Evolutionary conservation across 495 filamentous ascomycete species (phyloP).

Genomic region (Pseudevernia furfuracea): DNA sequence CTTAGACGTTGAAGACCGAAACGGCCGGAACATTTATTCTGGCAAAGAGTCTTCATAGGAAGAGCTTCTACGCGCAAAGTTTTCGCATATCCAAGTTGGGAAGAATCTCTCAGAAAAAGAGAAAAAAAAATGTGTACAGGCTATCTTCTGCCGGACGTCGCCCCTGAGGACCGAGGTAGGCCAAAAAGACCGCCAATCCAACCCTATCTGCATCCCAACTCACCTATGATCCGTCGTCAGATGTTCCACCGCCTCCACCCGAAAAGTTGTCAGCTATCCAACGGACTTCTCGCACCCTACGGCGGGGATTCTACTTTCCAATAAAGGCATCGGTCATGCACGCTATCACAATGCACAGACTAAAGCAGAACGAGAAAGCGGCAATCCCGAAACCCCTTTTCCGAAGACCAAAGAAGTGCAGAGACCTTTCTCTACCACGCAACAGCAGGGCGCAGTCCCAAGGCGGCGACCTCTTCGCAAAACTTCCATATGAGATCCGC

Average conservation of each 20-base stretch:
- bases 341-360: not conserved
- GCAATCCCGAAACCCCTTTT: not conserved
- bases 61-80: not conserved
- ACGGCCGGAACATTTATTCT: not conserved
- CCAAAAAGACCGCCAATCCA: too few species aligned
- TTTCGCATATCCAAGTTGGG: not conserved
- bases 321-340: not conserved
- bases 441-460: not conserved
- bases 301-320: not conserved
- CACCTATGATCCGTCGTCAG: not conserved
- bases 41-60: not conserved
- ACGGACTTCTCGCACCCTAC: not conserved
- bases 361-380: not conserved
- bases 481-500: not conserved
- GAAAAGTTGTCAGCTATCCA: not conserved
- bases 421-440: not conserved
- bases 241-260: not conserved
- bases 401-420: not conserved
- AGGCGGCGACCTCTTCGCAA: not conserved
- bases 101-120: not conserved
- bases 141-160: not conserved
- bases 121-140: not conserved
- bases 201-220: not conserved
- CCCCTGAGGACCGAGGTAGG: not conserved
- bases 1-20: not conserved